phyloP scores from a whole-genome alignment of 768 basidiomycete species.

The Trametes gibbosa region DNA sequence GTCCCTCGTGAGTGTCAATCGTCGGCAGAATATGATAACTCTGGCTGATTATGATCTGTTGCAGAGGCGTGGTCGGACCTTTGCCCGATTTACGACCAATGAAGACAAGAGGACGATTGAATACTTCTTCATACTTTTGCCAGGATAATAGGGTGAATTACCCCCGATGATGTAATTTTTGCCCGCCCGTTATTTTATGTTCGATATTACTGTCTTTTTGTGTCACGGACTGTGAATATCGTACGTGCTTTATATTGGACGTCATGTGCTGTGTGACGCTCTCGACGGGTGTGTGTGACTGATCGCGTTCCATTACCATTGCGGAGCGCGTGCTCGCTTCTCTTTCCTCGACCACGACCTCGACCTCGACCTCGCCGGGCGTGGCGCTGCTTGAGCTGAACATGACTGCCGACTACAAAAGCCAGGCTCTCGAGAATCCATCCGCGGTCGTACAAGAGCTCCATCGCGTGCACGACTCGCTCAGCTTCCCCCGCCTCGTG shows the following conservation, averaged over 20 bases:
- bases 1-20: constrained; percentile 16
- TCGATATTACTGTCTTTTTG: too few relatives aligned
- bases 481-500: constrained; percentile 31
- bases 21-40: neutral
- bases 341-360: neutral
- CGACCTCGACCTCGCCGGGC: neutral
- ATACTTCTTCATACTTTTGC: too few relatives aligned
- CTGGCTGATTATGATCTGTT: neutral
- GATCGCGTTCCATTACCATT: constrained; percentile 10
- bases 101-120: too few relatives aligned
- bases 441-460: constrained; percentile 47
- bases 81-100: constrained; percentile 16
- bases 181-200: too few relatives aligned
- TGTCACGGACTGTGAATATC: too few relatives aligned
- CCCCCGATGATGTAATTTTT: too few relatives aligned
- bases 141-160: too few relatives aligned
- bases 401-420: constrained; percentile 54
- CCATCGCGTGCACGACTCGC: constrained; percentile 19
- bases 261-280: constrained; percentile 10
- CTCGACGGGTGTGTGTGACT: constrained; percentile 16
- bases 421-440: constrained; percentile 51
- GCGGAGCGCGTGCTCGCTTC: neutral
- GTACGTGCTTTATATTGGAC: too few relatives aligned
- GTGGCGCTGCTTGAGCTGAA: neutral
- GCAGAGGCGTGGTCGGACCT: constrained; percentile 14